phyloP scores from a whole-genome alignment of 768 basidiomycete genomes.

The Russula olivacea region DNA sequence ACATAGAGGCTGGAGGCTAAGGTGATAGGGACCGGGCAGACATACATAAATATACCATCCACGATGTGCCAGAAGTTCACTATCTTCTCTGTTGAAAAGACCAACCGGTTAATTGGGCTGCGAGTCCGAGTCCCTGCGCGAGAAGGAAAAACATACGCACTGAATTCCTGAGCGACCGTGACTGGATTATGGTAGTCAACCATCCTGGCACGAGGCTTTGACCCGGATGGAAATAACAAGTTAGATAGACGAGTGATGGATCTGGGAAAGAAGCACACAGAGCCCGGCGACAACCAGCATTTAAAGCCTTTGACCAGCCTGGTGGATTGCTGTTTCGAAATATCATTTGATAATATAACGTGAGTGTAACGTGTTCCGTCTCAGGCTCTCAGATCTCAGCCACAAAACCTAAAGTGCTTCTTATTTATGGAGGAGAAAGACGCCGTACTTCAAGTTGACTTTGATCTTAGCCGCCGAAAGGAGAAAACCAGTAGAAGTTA shows the following conservation, averaged over 20 bases:
- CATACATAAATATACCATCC: conserved; percentile 8
- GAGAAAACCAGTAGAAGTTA: too few species aligned
- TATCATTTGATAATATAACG: too few species aligned
- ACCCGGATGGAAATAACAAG: too few species aligned
- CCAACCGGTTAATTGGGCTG: background rate
- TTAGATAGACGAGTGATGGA: background rate
- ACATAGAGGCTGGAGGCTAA: background rate
- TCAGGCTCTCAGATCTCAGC: too few species aligned
- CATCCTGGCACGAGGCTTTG: background rate
- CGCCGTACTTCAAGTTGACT: too few species aligned
- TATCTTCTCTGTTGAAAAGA: background rate
- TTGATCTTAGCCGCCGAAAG: too few species aligned
- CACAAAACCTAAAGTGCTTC: too few species aligned
- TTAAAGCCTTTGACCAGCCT: background rate
- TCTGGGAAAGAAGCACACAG: background rate
- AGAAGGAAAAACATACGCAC: background rate
- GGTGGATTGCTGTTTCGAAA: too few species aligned
- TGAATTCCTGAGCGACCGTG: background rate
- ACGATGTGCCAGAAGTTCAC: conserved; percentile 6
- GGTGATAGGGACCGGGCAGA: background rate
- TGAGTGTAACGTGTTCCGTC: too few species aligned
- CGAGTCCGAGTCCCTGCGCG: too few species aligned
- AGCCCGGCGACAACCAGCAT: background rate
- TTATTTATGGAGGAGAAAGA: too few species aligned
- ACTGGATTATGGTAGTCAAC: conserved; percentile 3